phyloP scores from a whole-genome alignment of 2,329 filamentous ascomycete species.

The Lojkania enalia region DNA sequence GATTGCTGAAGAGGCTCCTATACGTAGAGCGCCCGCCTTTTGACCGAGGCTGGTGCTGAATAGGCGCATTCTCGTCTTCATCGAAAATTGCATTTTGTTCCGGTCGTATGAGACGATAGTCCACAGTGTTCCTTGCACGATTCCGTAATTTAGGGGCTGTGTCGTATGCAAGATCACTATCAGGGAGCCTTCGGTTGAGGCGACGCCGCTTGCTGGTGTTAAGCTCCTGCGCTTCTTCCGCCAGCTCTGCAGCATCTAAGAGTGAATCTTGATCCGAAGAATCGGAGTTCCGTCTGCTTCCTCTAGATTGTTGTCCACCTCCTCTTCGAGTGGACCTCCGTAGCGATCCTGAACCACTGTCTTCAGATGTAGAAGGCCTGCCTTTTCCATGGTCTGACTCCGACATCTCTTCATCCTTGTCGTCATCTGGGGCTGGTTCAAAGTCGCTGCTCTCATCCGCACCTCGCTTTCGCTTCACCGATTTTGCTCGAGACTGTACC shows the following conservation, averaged over 20 bases:
- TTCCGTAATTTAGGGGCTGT: conserved; percentile 61
- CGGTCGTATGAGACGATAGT: conserved; percentile 84
- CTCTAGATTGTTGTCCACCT: conserved; percentile 48
- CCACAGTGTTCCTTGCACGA: conserved; percentile 70
- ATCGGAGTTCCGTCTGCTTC: conserved; percentile 50
- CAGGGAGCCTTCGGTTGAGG: conserved; percentile 33
- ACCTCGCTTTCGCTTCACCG: conserved; percentile 43
- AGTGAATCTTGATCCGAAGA: conserved; percentile 54
- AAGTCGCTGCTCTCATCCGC: conserved; percentile 65
- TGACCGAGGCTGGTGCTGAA: conserved; percentile 68
- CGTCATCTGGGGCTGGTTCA: conserved; percentile 61
- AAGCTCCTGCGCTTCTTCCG: conserved; percentile 63
- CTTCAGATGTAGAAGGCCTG: conserved; percentile 42
- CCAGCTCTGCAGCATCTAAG: conserved; percentile 50
- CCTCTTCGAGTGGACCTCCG: conserved; percentile 58
- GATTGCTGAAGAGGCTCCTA: conserved; percentile 83
- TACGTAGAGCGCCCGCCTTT: conserved; percentile 61
- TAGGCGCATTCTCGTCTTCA: conserved; percentile 71
- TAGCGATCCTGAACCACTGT: conserved; percentile 45
- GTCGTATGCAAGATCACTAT: conserved; percentile 56
- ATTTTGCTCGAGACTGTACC: conserved; percentile 33
- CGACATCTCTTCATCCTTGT: conserved; percentile 58
- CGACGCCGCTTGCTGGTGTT: conserved; percentile 53
- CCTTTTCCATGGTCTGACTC: conserved; percentile 54
- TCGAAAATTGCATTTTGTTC: conserved; percentile 73